phyloP scores from a whole-genome alignment of 148 eudicot species.

The Euryodendron excelsum region DNA sequence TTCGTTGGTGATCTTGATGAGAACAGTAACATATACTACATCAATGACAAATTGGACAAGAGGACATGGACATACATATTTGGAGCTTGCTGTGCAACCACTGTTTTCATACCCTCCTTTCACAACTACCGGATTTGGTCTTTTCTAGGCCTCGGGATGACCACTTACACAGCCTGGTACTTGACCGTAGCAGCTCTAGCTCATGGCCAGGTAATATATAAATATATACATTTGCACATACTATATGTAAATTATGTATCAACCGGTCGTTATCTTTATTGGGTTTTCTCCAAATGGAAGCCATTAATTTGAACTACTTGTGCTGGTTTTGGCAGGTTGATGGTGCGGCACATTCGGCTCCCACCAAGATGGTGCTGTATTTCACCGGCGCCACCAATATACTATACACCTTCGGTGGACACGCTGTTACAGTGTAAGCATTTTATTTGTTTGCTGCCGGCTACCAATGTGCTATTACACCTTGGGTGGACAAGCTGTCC shows the following conservation, averaged over 20 bases:
- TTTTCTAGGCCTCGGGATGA: constrained; percentile 91
- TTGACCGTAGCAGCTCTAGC: constrained; percentile 64
- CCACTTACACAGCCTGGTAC: constrained; percentile 99
- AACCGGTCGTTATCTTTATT: not conserved
- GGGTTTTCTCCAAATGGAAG: not conserved
- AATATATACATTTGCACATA: not conserved
- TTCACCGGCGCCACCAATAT: constrained; percentile 93
- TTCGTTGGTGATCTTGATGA: constrained; percentile 34
- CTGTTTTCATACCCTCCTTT: constrained; percentile 75
- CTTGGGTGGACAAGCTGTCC: no score
- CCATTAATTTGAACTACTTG: not conserved
- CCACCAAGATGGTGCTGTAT: constrained; percentile 63
- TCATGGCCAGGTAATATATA: constrained; percentile 69
- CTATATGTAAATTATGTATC: not conserved
- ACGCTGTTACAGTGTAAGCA: constrained; percentile 90
- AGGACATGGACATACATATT: constrained; percentile 99
- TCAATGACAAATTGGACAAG: constrained; percentile 89
- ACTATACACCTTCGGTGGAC: constrained; percentile 86
- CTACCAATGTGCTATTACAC: no score
- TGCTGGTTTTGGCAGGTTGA: constrained; percentile 36
- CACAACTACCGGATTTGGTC: constrained; percentile 98
- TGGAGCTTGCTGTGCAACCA: constrained; percentile 97
- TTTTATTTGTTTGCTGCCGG: no score
- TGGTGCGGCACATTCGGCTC: constrained; percentile 59
- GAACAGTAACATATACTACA: constrained; percentile 86